Evolutionary conservation across 306 rosid species (phyloP).

Genomic region (Glycyrrhiza uralensis): DNA sequence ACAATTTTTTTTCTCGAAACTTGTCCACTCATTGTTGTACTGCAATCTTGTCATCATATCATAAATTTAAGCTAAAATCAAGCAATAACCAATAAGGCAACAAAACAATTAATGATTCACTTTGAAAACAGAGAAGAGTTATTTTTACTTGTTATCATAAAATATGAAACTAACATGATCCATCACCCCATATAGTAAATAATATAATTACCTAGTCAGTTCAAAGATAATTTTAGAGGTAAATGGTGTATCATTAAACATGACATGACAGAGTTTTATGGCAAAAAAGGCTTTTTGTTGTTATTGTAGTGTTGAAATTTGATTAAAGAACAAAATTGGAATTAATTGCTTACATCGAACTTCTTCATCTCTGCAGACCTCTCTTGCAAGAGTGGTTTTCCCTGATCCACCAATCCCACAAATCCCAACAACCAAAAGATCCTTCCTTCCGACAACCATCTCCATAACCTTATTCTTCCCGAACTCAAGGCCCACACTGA

Average conservation of each 20-base stretch:
- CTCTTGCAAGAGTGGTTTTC: conserved; percentile 81
- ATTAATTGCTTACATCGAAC: conserved; percentile 55
- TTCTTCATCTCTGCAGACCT: conserved; percentile 56
- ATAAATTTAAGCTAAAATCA: background rate
- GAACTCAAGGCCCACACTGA: conserved; percentile 43
- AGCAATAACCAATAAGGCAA: background rate
- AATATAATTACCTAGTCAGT: too few species aligned
- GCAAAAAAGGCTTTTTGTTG: too few species aligned
- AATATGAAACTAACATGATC: background rate
- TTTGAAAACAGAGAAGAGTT: background rate
- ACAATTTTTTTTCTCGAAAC: background rate
- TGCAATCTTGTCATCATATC: background rate
- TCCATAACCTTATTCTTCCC: conserved; percentile 74
- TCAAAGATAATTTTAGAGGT: too few species aligned
- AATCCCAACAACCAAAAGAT: conserved; percentile 55
- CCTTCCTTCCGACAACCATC: conserved; percentile 42
- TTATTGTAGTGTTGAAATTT: background rate
- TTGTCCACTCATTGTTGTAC: background rate
- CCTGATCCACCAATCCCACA: conserved; percentile 86
- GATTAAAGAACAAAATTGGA: background rate
- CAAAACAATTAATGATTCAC: background rate
- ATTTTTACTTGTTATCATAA: background rate
- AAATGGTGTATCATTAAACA: too few species aligned
- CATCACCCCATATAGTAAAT: background rate
- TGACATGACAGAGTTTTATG: too few species aligned